Evolutionary conservation across 306 rosid genomes (phyloP).

Genomic region (Datisca glomerata): DNA sequence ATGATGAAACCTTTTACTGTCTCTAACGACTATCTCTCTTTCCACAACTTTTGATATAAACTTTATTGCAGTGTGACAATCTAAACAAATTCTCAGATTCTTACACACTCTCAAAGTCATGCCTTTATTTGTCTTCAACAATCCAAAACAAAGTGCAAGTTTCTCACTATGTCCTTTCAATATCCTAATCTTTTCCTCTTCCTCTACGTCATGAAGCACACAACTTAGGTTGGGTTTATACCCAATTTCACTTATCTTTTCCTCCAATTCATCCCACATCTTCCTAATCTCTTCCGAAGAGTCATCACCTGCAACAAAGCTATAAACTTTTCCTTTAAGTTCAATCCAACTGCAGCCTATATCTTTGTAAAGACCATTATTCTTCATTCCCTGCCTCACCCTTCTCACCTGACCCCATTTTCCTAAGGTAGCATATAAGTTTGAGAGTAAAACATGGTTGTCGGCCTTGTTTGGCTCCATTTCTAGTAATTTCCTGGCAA

Average conservation of each 20-base stretch:
- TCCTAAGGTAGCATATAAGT: conserved; percentile 53
- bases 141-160: conserved; percentile 68
- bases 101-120: conserved; percentile 52
- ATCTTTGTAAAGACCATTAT: conserved; percentile 48
- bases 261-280: conserved; percentile 56
- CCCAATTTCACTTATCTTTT: conserved; percentile 49
- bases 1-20: conserved; percentile 77
- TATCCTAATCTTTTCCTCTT: conserved; percentile 50
- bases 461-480: conserved; percentile 51
- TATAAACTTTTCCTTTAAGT: conserved; percentile 50
- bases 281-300: conserved; percentile 28
- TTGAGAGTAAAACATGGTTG: conserved; percentile 57
- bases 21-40: conserved; percentile 65
- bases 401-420: conserved; percentile 69
- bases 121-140: conserved; percentile 43
- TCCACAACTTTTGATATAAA: conserved; percentile 44
- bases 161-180: conserved; percentile 68
- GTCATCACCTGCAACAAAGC: conserved; percentile 51
- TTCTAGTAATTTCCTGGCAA: conserved; percentile 34
- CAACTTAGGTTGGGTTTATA: conserved; percentile 56
- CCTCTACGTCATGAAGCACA: conserved; percentile 68
- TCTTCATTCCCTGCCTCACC: conserved; percentile 59
- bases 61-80: conserved; percentile 76
- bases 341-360: conserved; percentile 85
- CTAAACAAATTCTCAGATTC: conserved; percentile 67